Evolutionary conservation across 2,329 filamentous ascomycete genomes (phyloP).

Genomic region (Clonostachys rosea): DNA sequence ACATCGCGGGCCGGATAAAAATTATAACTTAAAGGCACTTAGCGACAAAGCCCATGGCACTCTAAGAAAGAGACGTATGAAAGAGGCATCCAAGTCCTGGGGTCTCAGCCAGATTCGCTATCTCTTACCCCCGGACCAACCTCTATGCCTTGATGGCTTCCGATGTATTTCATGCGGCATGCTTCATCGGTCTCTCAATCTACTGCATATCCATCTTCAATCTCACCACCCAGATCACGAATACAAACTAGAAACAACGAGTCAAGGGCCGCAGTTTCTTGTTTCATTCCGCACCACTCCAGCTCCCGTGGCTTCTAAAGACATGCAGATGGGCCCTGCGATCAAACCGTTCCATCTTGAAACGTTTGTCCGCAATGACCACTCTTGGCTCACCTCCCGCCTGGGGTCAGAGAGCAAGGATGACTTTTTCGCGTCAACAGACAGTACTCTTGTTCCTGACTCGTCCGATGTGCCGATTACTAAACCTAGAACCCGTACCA

Average conservation of each 20-base stretch:
- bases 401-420: conserved; percentile 25
- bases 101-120: conserved; percentile 41
- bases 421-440: conserved; percentile 12
- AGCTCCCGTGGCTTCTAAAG: conserved; percentile 22
- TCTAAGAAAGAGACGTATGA: conserved; percentile 33
- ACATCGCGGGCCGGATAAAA: conserved; percentile 38
- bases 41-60: conserved; percentile 53
- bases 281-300: conserved; percentile 24
- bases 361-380: conserved; percentile 36
- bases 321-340: conserved; percentile 35
- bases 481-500: neutral
- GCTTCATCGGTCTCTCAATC: conserved; percentile 38
- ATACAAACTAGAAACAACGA: conserved; percentile 29
- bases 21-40: conserved; percentile 56
- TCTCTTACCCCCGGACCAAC: conserved; percentile 34
- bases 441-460: conserved; percentile 2
- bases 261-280: conserved; percentile 29
- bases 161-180: conserved; percentile 46
- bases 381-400: conserved; percentile 37
- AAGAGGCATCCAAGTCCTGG: conserved; percentile 13
- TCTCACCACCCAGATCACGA: conserved; percentile 38
- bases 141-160: conserved; percentile 40
- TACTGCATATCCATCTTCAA: conserved; percentile 43
- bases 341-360: conserved; percentile 38
- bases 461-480: conserved; percentile 1